Evolutionary conservation across 176 grass and related monocot genomes (phyloP).

Genomic region (Phoenix roebelenii): DNA sequence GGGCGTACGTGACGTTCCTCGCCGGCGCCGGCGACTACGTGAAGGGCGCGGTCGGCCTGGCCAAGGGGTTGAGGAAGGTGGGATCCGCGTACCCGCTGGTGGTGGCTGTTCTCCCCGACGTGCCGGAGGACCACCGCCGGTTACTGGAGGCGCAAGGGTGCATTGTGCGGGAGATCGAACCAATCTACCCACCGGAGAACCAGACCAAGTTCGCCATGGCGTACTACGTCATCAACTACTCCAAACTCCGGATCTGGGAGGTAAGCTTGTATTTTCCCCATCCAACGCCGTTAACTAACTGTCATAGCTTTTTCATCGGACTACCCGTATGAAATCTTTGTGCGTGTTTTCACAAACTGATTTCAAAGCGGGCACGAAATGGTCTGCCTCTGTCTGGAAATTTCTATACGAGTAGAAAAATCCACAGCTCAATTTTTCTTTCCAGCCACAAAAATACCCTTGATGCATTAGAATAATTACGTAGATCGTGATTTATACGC

Average conservation of each 20-base stretch:
- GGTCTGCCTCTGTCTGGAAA: too few relatives aligned
- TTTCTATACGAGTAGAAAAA: too few relatives aligned
- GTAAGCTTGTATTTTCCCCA: slow-evolving; percentile 3
- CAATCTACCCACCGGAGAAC: slow-evolving; percentile 54
- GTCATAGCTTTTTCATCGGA: too few relatives aligned
- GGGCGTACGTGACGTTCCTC: slow-evolving; percentile 63
- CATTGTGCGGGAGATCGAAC: slow-evolving; percentile 52
- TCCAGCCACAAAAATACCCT: too few relatives aligned
- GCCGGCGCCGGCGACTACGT: slow-evolving; percentile 76
- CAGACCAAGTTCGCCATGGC: slow-evolving; percentile 80
- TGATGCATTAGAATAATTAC: too few relatives aligned
- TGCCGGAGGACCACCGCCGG: slow-evolving; percentile 38
- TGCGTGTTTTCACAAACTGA: too few relatives aligned
- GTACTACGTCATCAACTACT: slow-evolving; percentile 95
- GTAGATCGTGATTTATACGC: too few relatives aligned
- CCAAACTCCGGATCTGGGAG: slow-evolving; percentile 93
- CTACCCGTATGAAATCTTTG: too few relatives aligned
- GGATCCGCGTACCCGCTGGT: slow-evolving; percentile 48
- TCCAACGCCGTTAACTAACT: too few relatives aligned
- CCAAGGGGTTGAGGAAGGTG: slow-evolving; percentile 56
- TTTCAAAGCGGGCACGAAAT: too few relatives aligned
- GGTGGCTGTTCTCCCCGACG: slow-evolving; percentile 64
- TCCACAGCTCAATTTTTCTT: too few relatives aligned
- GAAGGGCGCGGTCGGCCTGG: slow-evolving; percentile 61
- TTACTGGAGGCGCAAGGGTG: slow-evolving; percentile 35